These are phyloP conservation scores for Penicillium roqueforti DNA, from an alignment of 495 filamentous ascomycete genomes.

Conservation along the genomic window DNA sequence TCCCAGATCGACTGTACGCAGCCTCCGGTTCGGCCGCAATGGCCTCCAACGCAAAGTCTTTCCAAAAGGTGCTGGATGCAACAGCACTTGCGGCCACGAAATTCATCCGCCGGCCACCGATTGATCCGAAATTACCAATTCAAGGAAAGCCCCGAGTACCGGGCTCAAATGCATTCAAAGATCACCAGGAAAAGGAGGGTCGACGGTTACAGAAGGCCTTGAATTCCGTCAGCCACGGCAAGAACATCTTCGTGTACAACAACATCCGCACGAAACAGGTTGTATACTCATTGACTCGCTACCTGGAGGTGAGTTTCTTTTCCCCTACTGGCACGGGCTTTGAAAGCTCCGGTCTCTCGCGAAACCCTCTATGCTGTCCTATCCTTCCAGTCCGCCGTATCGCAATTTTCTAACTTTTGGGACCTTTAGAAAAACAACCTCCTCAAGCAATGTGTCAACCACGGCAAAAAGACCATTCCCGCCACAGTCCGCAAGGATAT, in stretches of 20 bases:
- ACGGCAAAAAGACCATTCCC: slow-evolving; percentile 86
- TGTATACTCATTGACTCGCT: slow-evolving; percentile 69
- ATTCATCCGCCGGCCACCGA: slow-evolving; percentile 37
- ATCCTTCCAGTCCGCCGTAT: not conserved
- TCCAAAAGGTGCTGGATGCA: slow-evolving; percentile 44
- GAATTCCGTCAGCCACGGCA: slow-evolving; percentile 52
- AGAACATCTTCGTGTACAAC: slow-evolving; percentile 76
- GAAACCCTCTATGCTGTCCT: not conserved
- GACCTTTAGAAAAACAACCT: slow-evolving; percentile 55
- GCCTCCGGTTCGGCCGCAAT: slow-evolving; percentile 32
- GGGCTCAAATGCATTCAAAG: slow-evolving; percentile 42
- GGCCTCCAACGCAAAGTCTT: slow-evolving; percentile 35
- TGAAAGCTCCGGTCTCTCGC: not conserved
- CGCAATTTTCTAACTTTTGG: slow-evolving; percentile 7
- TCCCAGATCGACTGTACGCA: slow-evolving; percentile 11
- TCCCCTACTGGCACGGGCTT: too few species aligned
- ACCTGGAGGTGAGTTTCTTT: slow-evolving; percentile 57
- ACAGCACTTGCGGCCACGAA: slow-evolving; percentile 43
- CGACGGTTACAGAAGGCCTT: slow-evolving; percentile 45
- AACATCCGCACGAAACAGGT: slow-evolving; percentile 79
- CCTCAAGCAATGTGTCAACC: slow-evolving; percentile 74
- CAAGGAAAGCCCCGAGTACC: slow-evolving; percentile 37
- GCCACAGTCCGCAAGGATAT: slow-evolving; percentile 79
- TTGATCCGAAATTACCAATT: slow-evolving; percentile 37
- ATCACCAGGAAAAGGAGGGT: slow-evolving; percentile 34